phyloP scores from a whole-genome alignment of 768 basidiomycete species.

The Hemileccinum rubropunctum region DNA sequence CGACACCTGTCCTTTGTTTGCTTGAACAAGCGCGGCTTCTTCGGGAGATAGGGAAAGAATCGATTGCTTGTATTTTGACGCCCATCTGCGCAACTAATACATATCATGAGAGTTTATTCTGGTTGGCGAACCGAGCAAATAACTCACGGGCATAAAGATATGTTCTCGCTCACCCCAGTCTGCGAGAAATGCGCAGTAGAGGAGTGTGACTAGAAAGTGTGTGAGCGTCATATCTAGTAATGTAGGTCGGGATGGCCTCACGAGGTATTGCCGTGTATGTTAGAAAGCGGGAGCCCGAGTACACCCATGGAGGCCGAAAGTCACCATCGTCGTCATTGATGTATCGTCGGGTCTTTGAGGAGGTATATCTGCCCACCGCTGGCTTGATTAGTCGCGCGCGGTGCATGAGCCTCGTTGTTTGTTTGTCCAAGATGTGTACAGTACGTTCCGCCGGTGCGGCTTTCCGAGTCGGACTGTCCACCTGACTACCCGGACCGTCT shows the following conservation, averaged over 20 bases:
- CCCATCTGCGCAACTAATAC: slow-evolving; percentile 58
- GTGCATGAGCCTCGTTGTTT: slow-evolving; percentile 17
- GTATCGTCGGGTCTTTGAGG: slow-evolving; percentile 13
- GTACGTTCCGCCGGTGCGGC: no score
- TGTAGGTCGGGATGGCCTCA: slow-evolving; percentile 25
- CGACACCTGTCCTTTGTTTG: not conserved
- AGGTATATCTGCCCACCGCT: slow-evolving; percentile 9
- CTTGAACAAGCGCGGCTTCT: slow-evolving; percentile 37
- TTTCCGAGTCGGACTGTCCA: no score
- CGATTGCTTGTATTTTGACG: slow-evolving; percentile 42
- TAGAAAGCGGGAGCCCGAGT: slow-evolving; percentile 47
- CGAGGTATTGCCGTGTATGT: slow-evolving; percentile 57
- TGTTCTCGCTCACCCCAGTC: slow-evolving; percentile 74
- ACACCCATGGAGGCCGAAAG: slow-evolving; percentile 63
- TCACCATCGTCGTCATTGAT: slow-evolving; percentile 33
- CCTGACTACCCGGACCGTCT: no score
- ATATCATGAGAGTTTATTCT: no score
- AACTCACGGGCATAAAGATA: slow-evolving; percentile 63
- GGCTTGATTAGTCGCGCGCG: slow-evolving; percentile 2
- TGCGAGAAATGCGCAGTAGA: slow-evolving; percentile 60
- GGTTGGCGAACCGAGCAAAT: slow-evolving; percentile 1
- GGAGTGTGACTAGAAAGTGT: slow-evolving; percentile 39
- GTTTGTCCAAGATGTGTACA: no score
- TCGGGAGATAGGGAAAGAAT: slow-evolving; percentile 60
- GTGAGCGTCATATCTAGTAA: slow-evolving; percentile 2